Evolutionary conservation across 2,329 filamentous ascomycete genomes (phyloP).

Genomic region (Xylariaceae sp.): DNA sequence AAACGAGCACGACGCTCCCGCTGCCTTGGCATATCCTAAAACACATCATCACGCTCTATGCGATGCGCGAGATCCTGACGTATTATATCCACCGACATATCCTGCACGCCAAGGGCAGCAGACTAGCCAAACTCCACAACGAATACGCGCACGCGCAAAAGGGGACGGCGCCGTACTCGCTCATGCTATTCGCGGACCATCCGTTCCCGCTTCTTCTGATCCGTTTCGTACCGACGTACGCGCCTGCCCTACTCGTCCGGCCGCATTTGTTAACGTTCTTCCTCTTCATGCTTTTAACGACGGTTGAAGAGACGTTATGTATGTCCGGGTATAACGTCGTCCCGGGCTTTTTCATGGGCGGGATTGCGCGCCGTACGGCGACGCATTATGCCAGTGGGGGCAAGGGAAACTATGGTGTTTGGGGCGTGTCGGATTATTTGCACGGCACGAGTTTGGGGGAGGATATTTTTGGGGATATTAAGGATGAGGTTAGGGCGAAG

Average conservation of each 20-base stretch:
- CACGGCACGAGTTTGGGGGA: constrained; percentile 51
- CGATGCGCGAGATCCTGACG: constrained; percentile 53
- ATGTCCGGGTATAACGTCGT: constrained; percentile 62
- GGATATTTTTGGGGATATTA: constrained; percentile 49
- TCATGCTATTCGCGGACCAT: constrained; percentile 63
- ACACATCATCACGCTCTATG: constrained; percentile 41
- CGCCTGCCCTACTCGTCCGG: constrained; percentile 59
- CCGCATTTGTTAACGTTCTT: constrained; percentile 71
- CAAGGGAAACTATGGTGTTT: constrained; percentile 55
- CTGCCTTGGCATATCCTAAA: constrained; percentile 50
- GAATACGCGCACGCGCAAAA: constrained; percentile 47
- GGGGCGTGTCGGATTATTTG: constrained; percentile 59
- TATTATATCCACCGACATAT: constrained; percentile 70
- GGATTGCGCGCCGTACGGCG: constrained; percentile 41
- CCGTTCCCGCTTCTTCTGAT: constrained; percentile 58
- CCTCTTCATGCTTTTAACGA: constrained; percentile 56
- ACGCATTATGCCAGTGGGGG: constrained; percentile 54
- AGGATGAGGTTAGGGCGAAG: constrained; percentile 52
- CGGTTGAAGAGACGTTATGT: constrained; percentile 60
- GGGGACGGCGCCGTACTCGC: constrained; percentile 52
- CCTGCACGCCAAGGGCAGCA: constrained; percentile 49
- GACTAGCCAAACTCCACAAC: constrained; percentile 39
- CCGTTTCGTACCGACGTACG: constrained; percentile 59
- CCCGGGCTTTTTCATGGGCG: constrained; percentile 49
- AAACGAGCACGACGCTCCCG: constrained; percentile 44